Evolutionary conservation across 805 yeast genomes (phyloP).

Genomic region (Candida ulmi): DNA sequence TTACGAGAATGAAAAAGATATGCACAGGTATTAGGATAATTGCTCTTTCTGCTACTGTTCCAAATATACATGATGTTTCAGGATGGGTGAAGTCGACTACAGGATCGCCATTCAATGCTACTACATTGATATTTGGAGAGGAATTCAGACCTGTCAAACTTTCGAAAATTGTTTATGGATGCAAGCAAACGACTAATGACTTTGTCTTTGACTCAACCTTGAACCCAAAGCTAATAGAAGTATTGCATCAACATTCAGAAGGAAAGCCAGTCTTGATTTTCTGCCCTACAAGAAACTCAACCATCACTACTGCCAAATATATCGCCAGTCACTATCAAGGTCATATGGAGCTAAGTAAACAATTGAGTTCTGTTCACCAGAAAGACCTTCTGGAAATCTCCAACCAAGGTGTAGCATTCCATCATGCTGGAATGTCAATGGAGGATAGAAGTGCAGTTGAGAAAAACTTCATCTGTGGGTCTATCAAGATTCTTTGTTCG

Average conservation of each 20-base stretch:
- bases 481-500: slow-evolving; percentile 41
- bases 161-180: slow-evolving; percentile 38
- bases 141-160: slow-evolving; percentile 41
- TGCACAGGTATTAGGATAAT: slow-evolving; percentile 33
- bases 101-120: slow-evolving; percentile 23
- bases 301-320: slow-evolving; percentile 40
- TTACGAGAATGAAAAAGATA: slow-evolving; percentile 41
- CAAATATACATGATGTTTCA: slow-evolving; percentile 44
- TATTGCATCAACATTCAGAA: slow-evolving; percentile 33
- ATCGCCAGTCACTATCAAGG: slow-evolving; percentile 20
- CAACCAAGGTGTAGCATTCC: slow-evolving; percentile 41
- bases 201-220: slow-evolving; percentile 42
- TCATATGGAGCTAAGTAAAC: background rate
- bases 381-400: slow-evolving; percentile 22
- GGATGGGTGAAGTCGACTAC: slow-evolving; percentile 32
- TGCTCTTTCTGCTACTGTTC: slow-evolving; percentile 49
- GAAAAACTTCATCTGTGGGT: slow-evolving; percentile 35
- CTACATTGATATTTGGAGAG: slow-evolving; percentile 39
- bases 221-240: slow-evolving; percentile 35
- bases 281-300: slow-evolving; percentile 48
- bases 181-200: slow-evolving; percentile 33
- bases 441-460: slow-evolving; percentile 44
- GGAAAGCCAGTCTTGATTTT: slow-evolving; percentile 42
- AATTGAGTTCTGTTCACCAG: slow-evolving; percentile 16
- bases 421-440: slow-evolving; percentile 51